A percentile compares a stretch with the other conserved stretches of the same genome.
phyloP scores from a whole-genome alignment of 2,329 filamentous ascomycete genomes.

The Chaetothyriales sp. region DNA sequence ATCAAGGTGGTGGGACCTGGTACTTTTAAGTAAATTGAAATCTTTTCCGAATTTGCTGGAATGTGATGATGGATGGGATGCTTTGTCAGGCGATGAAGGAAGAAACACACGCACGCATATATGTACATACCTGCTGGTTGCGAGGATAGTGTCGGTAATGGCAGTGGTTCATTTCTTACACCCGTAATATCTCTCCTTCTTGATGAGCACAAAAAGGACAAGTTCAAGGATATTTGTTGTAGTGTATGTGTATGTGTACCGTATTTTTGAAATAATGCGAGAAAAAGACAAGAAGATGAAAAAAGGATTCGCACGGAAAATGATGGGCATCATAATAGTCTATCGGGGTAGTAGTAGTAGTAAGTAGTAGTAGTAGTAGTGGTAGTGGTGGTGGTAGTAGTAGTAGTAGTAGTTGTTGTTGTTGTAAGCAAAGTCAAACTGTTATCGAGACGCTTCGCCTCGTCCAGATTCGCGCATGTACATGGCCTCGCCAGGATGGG shows the following conservation, averaged over 20 bases:
- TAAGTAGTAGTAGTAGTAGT: too few species aligned
- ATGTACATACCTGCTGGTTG: not conserved
- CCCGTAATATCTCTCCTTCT: too few species aligned
- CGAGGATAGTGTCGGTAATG: not conserved
- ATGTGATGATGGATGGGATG: not conserved
- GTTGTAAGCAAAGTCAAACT: not conserved
- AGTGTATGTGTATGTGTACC: not conserved
- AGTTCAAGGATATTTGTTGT: too few species aligned
- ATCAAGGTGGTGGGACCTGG: not conserved
- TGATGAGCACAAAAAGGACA: not conserved
- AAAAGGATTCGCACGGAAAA: not conserved
- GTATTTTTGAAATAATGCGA: not conserved
- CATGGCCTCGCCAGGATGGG: not conserved
- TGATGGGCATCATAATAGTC: not conserved
- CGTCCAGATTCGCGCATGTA: not conserved
- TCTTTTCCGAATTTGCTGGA: not conserved
- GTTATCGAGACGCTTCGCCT: not conserved
- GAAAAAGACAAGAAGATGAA: not conserved
- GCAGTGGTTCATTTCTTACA: not conserved
- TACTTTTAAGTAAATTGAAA: not conserved
- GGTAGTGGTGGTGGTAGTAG: too few species aligned
- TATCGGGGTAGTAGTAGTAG: not conserved
- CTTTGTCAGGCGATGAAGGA: too few species aligned
- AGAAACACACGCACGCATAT: too few species aligned
- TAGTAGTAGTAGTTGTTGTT: too few species aligned